Evolutionary conservation across 1,284 basidiomycete genomes (phyloP).

Genomic region (Puccinia brachypodii): DNA sequence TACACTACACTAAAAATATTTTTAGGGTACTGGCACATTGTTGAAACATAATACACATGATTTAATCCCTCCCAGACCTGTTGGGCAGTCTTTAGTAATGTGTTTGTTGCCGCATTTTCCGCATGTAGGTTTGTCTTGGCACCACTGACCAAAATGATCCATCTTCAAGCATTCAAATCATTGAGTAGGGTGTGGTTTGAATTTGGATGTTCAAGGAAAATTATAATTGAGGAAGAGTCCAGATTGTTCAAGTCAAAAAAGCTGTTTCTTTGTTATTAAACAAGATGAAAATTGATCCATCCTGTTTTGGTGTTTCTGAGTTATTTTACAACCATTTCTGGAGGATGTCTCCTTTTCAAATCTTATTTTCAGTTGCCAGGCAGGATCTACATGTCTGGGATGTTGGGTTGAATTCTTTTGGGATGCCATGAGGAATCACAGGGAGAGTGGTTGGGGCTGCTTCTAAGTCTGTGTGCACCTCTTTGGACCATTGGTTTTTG

Average conservation of each 20-base stretch:
- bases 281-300: background rate
- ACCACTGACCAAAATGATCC: background rate
- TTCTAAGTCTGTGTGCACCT: background rate
- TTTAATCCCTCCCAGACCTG: no score
- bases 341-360: background rate
- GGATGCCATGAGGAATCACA: background rate
- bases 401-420: background rate
- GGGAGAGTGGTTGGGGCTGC: background rate
- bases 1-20: no score
- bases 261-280: background rate
- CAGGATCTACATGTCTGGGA: background rate
- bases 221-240: background rate
- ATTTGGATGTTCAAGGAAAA: background rate
- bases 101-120: background rate
- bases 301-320: background rate
- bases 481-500: conserved; percentile 2
- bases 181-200: background rate
- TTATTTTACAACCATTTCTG: background rate
- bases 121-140: background rate
- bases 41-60: no score
- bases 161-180: background rate
- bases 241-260: background rate
- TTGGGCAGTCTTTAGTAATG: background rate
- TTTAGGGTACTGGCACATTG: no score
- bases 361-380: background rate